Evolutionary conservation across 78 protist species (phyloP).

Genomic region (Cavenderia fasciculata): DNA sequence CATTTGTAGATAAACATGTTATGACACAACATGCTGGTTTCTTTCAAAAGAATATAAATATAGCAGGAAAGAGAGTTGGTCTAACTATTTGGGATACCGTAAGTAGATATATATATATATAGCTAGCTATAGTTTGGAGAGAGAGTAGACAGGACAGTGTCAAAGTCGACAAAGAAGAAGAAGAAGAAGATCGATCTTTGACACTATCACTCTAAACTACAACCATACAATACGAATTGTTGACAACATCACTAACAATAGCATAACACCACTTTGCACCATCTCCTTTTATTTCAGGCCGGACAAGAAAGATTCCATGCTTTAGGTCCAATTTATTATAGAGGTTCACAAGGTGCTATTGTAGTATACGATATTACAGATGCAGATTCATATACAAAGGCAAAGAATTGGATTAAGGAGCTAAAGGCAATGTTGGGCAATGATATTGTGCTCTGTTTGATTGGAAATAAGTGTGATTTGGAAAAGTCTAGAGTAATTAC

Average conservation of each 20-base stretch:
- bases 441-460: constrained; percentile 86
- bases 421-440: constrained; percentile 90
- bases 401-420: constrained; percentile 94
- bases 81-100: constrained; percentile 95
- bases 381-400: constrained; percentile 86
- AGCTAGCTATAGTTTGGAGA: no score
- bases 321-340: constrained; percentile 95
- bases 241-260: no score
- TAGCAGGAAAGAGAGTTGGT: constrained; percentile 85
- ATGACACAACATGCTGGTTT: constrained; percentile 91
- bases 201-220: no score
- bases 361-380: constrained; percentile 96
- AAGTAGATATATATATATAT: no score
- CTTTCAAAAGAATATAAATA: constrained; percentile 70
- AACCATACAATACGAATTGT: no score
- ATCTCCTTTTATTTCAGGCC: constrained; percentile 9
- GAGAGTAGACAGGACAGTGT: constrained; percentile 10
- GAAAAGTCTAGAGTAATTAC: constrained; percentile 81
- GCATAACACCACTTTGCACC: not conserved
- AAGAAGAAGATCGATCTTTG: no score
- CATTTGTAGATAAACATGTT: constrained; percentile 85
- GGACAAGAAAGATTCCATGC: constrained; percentile 91
- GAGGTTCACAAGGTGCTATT: constrained; percentile 95
- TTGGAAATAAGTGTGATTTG: constrained; percentile 93
- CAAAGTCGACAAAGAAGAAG: no score